Evolutionary conservation across 768 basidiomycete genomes (phyloP).

Genomic region (Lactarius psammicola): DNA sequence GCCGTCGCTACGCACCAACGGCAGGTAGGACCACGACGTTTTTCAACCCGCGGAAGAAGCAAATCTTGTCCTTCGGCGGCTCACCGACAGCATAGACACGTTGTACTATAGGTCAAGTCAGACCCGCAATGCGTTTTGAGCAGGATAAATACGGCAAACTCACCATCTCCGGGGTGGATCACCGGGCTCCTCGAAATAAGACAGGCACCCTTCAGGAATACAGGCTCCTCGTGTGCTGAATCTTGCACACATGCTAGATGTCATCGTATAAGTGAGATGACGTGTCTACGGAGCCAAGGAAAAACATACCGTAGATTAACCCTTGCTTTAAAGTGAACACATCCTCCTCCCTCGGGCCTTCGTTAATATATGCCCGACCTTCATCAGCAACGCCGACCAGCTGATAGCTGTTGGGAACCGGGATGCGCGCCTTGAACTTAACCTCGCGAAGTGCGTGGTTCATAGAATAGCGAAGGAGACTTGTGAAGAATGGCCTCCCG

Average conservation of each 20-base stretch:
- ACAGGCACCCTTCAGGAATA: slow-evolving; percentile 14
- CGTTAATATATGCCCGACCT: slow-evolving; percentile 39
- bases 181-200: slow-evolving; percentile 37
- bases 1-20: neutral
- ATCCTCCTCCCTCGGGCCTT: slow-evolving; percentile 7
- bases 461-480: slow-evolving; percentile 57
- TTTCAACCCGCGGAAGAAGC: slow-evolving; percentile 29
- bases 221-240: neutral
- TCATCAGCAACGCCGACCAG: slow-evolving; percentile 85
- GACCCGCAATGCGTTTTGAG: neutral
- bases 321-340: slow-evolving; percentile 18
- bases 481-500: slow-evolving; percentile 56
- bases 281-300: neutral
- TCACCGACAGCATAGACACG: slow-evolving; percentile 35
- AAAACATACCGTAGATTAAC: slow-evolving; percentile 18
- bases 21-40: slow-evolving; percentile 34
- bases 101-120: slow-evolving; percentile 23
- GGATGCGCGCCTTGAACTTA: slow-evolving; percentile 74
- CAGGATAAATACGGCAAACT: neutral
- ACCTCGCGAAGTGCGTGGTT: slow-evolving; percentile 68
- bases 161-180: slow-evolving; percentile 38
- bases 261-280: no score
- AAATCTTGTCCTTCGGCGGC: slow-evolving; percentile 30
- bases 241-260: slow-evolving; percentile 25
- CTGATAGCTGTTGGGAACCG: slow-evolving; percentile 61